Conservation (phyloP, 371 early-diverging fungal species). For the Saksenaea vasiformis region DNA sequence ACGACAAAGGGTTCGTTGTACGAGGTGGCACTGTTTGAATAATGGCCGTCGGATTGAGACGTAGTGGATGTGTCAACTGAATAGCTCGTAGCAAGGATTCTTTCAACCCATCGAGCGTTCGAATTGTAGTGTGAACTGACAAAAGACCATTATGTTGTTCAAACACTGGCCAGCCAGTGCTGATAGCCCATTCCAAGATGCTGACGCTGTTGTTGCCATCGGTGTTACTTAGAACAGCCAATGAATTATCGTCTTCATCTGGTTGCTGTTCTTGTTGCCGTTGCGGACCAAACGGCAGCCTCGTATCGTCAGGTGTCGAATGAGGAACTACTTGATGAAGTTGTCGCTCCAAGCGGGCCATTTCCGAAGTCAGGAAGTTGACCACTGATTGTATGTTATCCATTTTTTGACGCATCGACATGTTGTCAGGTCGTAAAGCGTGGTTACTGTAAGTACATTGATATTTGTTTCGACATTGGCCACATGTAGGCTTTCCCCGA, state of each 20-base stretch:
- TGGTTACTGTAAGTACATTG: conserved; percentile 33
- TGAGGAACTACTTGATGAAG: conserved; percentile 19
- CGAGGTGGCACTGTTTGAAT: neutral
- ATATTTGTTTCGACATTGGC: conserved; percentile 30
- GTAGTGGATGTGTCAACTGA: conserved; percentile 5
- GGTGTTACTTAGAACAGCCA: neutral
- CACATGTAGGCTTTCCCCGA: conserved; percentile 33
- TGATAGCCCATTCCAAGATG: conserved; percentile 25
- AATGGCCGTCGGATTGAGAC: neutral
- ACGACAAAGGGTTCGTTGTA: conserved; percentile 3
- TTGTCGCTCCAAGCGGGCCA: conserved; percentile 13
- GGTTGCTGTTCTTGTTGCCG: neutral
- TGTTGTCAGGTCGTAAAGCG: conserved; percentile 22
- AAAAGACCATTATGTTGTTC: conserved; percentile 21
- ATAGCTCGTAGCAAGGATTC: conserved; percentile 24
- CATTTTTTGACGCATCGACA: conserved; percentile 28
- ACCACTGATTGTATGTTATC: conserved; percentile 28
- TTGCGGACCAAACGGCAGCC: neutral
- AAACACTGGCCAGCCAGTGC: conserved; percentile 29
- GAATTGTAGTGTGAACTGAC: conserved; percentile 31
- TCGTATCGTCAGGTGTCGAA: neutral
- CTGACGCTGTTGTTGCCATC: neutral
- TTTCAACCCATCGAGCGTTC: conserved; percentile 26
- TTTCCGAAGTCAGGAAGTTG: conserved; percentile 12
- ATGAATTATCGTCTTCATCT: neutral